Conservation (phyloP, 2,329 filamentous ascomycete species). For the Cladophialophora carrionii region DNA sequence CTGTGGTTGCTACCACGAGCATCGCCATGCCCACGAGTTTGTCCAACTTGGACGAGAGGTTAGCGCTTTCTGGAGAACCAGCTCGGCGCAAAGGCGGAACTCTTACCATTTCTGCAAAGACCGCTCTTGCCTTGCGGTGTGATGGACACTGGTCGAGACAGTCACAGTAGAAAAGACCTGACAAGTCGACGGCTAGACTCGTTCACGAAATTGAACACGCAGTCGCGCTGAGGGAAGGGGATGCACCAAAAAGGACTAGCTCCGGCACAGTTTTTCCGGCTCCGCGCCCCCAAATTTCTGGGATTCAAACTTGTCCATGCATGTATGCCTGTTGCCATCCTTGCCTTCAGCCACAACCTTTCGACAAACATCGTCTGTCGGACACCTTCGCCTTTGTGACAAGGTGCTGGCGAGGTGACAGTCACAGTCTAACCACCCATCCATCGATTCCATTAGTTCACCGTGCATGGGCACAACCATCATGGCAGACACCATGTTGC, state of each 20-base stretch:
- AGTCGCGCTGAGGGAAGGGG: constrained; percentile 23
- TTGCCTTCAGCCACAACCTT: background rate
- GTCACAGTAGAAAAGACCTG: background rate
- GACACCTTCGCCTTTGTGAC: constrained; percentile 4
- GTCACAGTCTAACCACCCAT: background rate
- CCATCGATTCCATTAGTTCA: background rate
- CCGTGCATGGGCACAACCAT: background rate
- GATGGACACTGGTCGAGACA: background rate
- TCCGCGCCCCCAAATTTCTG: constrained; percentile 2
- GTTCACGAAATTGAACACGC: constrained; percentile 31
- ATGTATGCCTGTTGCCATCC: constrained; percentile 7
- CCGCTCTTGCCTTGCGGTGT: background rate
- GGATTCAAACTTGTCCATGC: background rate
- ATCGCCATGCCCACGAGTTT: constrained; percentile 77
- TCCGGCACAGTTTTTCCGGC: constrained; percentile 15
- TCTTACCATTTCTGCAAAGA: constrained; percentile 26
- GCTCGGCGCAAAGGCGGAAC: background rate
- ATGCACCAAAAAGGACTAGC: constrained; percentile 8
- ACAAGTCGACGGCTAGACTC: background rate
- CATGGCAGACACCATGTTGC: constrained; percentile 51
- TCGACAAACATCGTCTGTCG: background rate
- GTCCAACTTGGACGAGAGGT: constrained; percentile 70
- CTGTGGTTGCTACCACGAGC: constrained; percentile 71
- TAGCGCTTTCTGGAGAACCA: constrained; percentile 5
- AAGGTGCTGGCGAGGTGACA: background rate